Base-by-base conservation (phyloP, 2,329 filamentous ascomycete species). In the Sclerotinia minor region DNA sequence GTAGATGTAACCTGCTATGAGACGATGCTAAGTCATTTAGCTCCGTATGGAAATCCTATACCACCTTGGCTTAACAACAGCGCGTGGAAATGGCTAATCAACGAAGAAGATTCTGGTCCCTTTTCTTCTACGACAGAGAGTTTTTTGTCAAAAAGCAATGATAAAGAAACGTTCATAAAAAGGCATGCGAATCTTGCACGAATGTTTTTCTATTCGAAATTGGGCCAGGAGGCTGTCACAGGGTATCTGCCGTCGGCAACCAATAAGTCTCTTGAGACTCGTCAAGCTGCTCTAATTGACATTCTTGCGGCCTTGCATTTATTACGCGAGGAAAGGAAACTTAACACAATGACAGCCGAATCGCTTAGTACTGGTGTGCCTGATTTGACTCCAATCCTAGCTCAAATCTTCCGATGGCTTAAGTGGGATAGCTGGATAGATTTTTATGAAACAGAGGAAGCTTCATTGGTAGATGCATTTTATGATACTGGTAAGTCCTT, bases 251-350 rank as follows among this genome's bases (percentile, higher is more conserved):
- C 91, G 38, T 91, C 88, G 0, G 85, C 78, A 78, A 44, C 77
- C 74, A 70, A 79, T 60, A 79, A 83, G 64, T 84, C 82, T 66
- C 80, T 84, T 49, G 85, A 86, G 67, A 82, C 83, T 61, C 84
- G 87, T 54, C 83, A 85, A 67, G 88, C 83, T 75, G 79, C 87
- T 66, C 83, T 90, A 45, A 81, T 89, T 76, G 85, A 91, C 74
- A 83, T 91, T 64, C 84, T 94, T 49, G 81, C 96, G 71, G 90
- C 87, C 0, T 81, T 99, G 17, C 95, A 99, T 79, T 82, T 98
- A 3, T 81, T 96, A n/a, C 84, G 91, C 0, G 94, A 99, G 77
- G 95, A 99, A 77, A 84, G 91, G 70, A 98, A 96, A 76, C 84
- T 99, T 1, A 87, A 92, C 69, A 85, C 89, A 4, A 79, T 82